Evolutionary conservation across 345 rosid genomes (phyloP).

Genomic region (Citrus reticulata): DNA sequence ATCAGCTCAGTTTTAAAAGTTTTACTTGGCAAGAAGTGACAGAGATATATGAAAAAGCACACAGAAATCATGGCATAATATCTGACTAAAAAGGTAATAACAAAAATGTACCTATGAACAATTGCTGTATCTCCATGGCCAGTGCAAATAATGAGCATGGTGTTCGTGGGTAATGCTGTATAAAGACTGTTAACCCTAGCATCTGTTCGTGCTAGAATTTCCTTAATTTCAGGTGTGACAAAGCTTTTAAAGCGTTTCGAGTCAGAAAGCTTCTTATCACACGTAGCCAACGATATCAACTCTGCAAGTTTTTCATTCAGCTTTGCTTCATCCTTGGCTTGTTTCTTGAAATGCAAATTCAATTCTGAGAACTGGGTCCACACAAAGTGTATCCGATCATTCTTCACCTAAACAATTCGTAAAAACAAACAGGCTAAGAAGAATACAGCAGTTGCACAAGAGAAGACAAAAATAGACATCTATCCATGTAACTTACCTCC

Average conservation of each 20-base stretch:
- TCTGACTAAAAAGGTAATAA: not conserved
- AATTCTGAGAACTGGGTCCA: conserved; percentile 93
- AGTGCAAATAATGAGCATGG: conserved; percentile 89
- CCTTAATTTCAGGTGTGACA: conserved; percentile 53
- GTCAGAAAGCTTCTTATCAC: conserved; percentile 40
- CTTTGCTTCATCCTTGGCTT: conserved; percentile 57
- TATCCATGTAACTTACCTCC: conserved; percentile 50
- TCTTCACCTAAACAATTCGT: conserved; percentile 54
- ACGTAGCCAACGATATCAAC: conserved; percentile 73
- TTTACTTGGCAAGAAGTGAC: not conserved
- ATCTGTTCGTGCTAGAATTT: conserved; percentile 52
- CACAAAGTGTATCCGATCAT: conserved; percentile 58
- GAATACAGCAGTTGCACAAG: not conserved
- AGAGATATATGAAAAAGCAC: not conserved
- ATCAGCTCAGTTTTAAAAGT: not conserved
- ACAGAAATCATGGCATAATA: not conserved
- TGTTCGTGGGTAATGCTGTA: conserved; percentile 62
- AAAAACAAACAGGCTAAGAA: conserved; percentile 5
- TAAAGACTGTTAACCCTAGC: conserved; percentile 48
- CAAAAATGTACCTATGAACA: conserved; percentile 58
- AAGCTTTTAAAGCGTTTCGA: conserved; percentile 41
- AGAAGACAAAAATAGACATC: not conserved
- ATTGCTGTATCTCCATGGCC: conserved; percentile 93
- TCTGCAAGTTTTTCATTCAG: conserved; percentile 69
- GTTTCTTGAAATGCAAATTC: conserved; percentile 57